Evolutionary conservation across 306 rosid genomes (phyloP).

Genomic region (Fragaria nilgerrensis): DNA sequence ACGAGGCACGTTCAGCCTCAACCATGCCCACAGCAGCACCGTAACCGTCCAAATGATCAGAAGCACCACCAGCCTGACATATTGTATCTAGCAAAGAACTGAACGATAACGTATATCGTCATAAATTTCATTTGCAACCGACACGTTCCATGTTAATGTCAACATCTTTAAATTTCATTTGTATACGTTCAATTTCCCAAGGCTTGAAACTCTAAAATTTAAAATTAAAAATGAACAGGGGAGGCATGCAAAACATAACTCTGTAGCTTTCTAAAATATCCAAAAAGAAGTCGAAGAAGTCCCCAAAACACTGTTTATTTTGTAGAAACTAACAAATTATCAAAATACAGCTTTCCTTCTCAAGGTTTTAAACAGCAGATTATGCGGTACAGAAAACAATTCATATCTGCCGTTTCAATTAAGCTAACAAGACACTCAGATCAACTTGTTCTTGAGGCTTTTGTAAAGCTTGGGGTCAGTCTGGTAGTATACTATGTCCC

Average conservation of each 20-base stretch:
- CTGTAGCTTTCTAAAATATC: background rate
- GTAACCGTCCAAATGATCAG: no score
- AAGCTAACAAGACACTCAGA: slow-evolving; percentile 26
- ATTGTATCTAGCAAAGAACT: no score
- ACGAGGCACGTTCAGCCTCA: no score
- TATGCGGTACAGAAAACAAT: slow-evolving; percentile 12
- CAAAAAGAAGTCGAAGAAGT: background rate
- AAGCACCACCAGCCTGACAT: no score
- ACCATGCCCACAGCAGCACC: no score
- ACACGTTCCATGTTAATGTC: background rate
- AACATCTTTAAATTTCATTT: background rate
- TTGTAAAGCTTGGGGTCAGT: slow-evolving; percentile 48
- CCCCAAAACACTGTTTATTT: slow-evolving; percentile 11
- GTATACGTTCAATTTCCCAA: background rate
- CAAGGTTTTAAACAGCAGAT: slow-evolving; percentile 10
- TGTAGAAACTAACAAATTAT: slow-evolving; percentile 22
- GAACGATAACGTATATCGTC: background rate
- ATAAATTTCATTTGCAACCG: background rate
- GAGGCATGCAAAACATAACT: background rate
- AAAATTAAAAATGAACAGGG: background rate
- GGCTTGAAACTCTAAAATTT: background rate
- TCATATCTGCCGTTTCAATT: slow-evolving; percentile 10
- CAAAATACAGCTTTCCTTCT: slow-evolving; percentile 16
- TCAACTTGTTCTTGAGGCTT: slow-evolving; percentile 34
- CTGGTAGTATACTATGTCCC: slow-evolving; percentile 73